A percentile compares a stretch with the other conserved stretches of the same genome.
phyloP scores from a whole-genome alignment of 2,329 filamentous ascomycete genomes.

The Fusarium sp. region DNA sequence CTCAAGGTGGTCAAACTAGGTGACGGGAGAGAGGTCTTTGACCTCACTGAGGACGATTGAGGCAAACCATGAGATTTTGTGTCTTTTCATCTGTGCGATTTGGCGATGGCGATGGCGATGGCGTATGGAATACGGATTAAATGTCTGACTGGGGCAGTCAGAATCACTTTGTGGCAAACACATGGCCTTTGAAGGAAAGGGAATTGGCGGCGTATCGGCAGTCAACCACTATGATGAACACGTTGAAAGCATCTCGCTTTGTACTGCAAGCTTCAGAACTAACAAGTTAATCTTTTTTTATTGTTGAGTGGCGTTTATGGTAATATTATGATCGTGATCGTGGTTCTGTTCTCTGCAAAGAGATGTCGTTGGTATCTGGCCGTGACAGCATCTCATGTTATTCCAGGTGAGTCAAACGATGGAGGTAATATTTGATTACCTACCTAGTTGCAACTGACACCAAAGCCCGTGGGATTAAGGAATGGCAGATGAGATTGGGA shows the following conservation, averaged over 20 bases:
- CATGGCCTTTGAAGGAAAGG: background rate
- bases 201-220: background rate
- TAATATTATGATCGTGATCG: background rate
- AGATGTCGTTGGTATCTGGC: background rate
- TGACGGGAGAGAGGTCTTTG: slow-evolving; percentile 25
- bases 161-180: background rate
- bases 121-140: background rate
- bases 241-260: background rate
- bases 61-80: background rate
- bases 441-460: background rate
- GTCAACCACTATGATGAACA: background rate
- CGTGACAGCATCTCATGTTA: background rate
- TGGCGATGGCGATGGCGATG: background rate
- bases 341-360: background rate
- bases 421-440: background rate
- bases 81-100: background rate
- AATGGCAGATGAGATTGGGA: background rate
- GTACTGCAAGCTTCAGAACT: background rate
- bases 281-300: background rate
- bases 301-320: background rate
- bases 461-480: background rate
- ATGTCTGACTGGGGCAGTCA: background rate
- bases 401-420: background rate
- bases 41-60: slow-evolving; percentile 29
- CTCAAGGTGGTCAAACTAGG: slow-evolving; percentile 28